phyloP scores from a whole-genome alignment of 2,329 filamentous ascomycete species.

The Talaromyces sp. region DNA sequence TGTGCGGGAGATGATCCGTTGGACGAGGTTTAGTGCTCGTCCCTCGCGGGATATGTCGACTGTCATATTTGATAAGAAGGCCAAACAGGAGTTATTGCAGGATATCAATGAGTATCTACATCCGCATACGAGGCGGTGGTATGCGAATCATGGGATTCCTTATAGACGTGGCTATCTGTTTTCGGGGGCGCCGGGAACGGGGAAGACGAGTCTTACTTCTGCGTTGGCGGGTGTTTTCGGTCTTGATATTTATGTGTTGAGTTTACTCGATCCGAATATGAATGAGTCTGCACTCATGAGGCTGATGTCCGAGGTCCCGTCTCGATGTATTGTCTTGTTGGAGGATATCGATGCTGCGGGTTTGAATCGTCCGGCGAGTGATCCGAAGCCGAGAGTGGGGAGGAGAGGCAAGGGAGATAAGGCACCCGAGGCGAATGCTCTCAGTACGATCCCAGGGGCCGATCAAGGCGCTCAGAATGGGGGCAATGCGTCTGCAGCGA shows the following conservation, averaged over 20 bases:
- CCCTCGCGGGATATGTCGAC: constrained; percentile 71
- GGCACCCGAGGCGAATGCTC: constrained; percentile 10
- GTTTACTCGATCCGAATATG: constrained; percentile 57
- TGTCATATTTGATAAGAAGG: constrained; percentile 65
- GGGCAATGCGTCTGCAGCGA: constrained; percentile 10
- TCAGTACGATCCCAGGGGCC: background rate
- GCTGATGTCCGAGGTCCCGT: constrained; percentile 60
- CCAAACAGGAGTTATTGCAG: constrained; percentile 63
- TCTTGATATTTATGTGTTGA: constrained; percentile 64
- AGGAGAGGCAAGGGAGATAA: constrained; percentile 11
- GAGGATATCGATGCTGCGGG: constrained; percentile 69
- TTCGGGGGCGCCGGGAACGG: constrained; percentile 70
- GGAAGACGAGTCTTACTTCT: constrained; percentile 68
- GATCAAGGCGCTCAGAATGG: constrained; percentile 1
- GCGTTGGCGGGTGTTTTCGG: constrained; percentile 65
- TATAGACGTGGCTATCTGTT: constrained; percentile 75
- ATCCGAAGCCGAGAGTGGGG: background rate
- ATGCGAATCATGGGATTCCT: constrained; percentile 71
- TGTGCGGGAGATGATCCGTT: constrained; percentile 41
- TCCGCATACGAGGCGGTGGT: constrained; percentile 64
- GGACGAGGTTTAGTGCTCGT: constrained; percentile 58
- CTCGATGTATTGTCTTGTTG: constrained; percentile 62
- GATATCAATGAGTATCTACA: constrained; percentile 79
- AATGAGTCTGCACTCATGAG: constrained; percentile 60
- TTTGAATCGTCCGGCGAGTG: constrained; percentile 41